Base-by-base conservation (phyloP, 1,284 basidiomycete species). In the Agaricales sp. region DNA sequence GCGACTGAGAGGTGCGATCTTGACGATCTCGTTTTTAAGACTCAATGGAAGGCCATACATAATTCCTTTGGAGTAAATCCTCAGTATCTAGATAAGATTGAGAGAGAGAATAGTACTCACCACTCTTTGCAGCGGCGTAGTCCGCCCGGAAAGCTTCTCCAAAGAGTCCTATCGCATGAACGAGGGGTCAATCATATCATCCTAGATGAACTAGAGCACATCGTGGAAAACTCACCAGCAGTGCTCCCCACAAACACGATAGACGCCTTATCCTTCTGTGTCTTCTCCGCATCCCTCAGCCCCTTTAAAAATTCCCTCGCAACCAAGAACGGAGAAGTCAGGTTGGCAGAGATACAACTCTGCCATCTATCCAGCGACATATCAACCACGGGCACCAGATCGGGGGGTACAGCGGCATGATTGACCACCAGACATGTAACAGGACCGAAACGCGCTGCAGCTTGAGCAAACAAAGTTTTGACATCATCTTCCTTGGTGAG, bases 21-120 rank as follows among this genome's bases (percentile, higher is more conserved):
- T 77, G 23, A 88, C 84, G 50, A 88, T 87, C 62, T 89, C 86
- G 59, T 87, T 88, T 64, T 88, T 87, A 53, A 88, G 68, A 2
- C 78, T 72, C 52, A 81, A 66, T 1, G 77, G 76, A 37, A 88
- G 61, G 1, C 85, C 86, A 53, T 85, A 81, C 80, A 87, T 87
- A 67, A 89, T 71, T 1, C 78, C 85, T 77, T 51, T 8, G 53
- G 57, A 30, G 51, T 26, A 14, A 16, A 13, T 45, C 20, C 30
- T 19, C 11, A 35, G 43, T 12, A 23, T 39, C 14, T 26, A 43
- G 43, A 49, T 43, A 50, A 22, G 46, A 43, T 38, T 16, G 3
- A 13, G 11, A 18, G 26, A 11, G 43, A 3, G 43, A 37, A 21
- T 4, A 14, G 43, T 2, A 55, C 68, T 46, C 52, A 79, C 77